A percentile compares a stretch with the other conserved stretches of the same genome.
phyloP scores from a whole-genome alignment of 257 asterid genomes.

The Solanum commersonii region DNA sequence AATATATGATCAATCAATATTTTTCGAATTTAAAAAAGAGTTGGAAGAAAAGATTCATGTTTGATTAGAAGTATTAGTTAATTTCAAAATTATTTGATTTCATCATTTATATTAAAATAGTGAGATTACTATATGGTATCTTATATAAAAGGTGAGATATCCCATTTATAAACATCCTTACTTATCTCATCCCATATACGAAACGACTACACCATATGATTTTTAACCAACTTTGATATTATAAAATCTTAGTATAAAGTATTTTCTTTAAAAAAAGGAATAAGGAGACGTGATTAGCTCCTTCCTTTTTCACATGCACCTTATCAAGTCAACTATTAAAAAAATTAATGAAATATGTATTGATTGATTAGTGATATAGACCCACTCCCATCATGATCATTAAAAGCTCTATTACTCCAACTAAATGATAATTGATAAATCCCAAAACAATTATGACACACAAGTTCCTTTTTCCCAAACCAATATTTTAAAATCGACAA shows the following conservation, averaged over 20 bases:
- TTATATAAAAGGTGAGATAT: neutral
- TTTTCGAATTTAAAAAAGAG: no score
- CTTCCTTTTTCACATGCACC: conserved; percentile 9
- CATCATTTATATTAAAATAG: neutral
- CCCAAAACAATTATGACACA: neutral
- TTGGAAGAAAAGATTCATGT: no score
- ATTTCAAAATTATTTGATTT: neutral
- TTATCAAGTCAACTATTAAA: conserved; percentile 18
- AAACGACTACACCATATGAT: neutral
- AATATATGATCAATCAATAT: no score
- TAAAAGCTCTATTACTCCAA: neutral
- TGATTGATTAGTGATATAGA: neutral
- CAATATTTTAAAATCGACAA: neutral
- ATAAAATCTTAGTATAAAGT: neutral
- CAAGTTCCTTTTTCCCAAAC: neutral
- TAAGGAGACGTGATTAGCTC: conserved; percentile 15
- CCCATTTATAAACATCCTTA: fast-evolving
- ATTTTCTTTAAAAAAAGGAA: neutral
- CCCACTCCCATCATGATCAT: neutral
- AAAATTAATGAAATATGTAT: neutral
- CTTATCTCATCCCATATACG: no score
- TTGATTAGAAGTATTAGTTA: neutral
- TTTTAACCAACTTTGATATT: neutral
- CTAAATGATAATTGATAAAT: neutral
- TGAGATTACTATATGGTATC: neutral